Conservation (phyloP, 345 rosid genomes). For the Iberis pinnata region DNA sequence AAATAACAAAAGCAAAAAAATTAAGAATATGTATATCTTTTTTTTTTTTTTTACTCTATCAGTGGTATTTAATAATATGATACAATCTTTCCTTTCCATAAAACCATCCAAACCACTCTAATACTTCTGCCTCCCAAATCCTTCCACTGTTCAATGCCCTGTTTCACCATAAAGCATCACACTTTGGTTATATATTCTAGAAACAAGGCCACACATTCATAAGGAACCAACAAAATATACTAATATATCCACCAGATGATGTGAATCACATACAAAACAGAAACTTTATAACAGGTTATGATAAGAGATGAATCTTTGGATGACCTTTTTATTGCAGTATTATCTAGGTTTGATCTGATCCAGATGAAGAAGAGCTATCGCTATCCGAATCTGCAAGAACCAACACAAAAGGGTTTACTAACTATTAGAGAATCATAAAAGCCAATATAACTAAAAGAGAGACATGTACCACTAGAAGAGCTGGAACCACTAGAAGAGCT, state of each 20-base stretch:
- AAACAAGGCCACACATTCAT: not conserved
- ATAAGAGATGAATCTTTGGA: not conserved
- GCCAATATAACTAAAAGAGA: not conserved
- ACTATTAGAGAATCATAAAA: not conserved
- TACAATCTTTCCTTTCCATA: constrained; percentile 18
- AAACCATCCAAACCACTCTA: constrained; percentile 5
- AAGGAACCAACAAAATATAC: not conserved
- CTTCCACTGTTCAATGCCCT: constrained; percentile 12
- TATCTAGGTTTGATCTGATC: constrained; percentile 48
- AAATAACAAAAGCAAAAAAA: constrained; percentile 1
- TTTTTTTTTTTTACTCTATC: constrained; percentile 23
- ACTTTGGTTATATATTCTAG: not conserved
- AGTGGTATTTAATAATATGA: constrained; percentile 14
- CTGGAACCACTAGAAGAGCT: constrained; percentile 96
- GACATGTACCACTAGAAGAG: constrained; percentile 82
- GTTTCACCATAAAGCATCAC: constrained; percentile 21
- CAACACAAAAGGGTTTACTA: constrained; percentile 5
- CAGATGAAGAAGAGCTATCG: constrained; percentile 84
- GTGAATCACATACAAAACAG: constrained; percentile 8
- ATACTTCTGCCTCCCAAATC: constrained; percentile 22
- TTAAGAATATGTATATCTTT: constrained; percentile 23
- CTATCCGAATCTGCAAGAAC: constrained; percentile 75
- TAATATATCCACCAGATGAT: not conserved
- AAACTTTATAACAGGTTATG: not conserved
- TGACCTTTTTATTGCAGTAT: constrained; percentile 4